phyloP scores from a whole-genome alignment of 2,329 filamentous ascomycete genomes.

The Phoma sp. region DNA sequence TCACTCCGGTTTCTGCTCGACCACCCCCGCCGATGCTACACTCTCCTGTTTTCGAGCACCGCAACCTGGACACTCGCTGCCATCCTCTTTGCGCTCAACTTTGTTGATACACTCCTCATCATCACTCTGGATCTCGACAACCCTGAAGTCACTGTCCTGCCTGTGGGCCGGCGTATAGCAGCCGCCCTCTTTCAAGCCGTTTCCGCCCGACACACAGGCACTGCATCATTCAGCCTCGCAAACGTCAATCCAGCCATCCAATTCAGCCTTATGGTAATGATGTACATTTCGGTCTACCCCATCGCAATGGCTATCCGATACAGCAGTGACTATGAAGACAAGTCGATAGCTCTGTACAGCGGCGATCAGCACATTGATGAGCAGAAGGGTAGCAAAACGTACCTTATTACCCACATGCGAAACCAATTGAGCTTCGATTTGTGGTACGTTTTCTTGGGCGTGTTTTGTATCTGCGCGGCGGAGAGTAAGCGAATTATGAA shows the following conservation, averaged over 20 bases:
- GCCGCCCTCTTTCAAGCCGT: constrained; percentile 67
- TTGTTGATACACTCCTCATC: constrained; percentile 51
- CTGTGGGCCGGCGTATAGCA: constrained; percentile 57
- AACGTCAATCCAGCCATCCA: constrained; percentile 62
- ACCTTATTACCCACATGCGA: constrained; percentile 48
- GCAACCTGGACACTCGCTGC: constrained; percentile 65
- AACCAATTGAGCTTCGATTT: constrained; percentile 54
- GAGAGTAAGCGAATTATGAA: constrained; percentile 48
- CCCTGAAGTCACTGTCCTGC: constrained; percentile 54
- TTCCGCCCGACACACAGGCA: constrained; percentile 56
- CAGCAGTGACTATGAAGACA: constrained; percentile 66
- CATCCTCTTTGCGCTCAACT: constrained; percentile 60
- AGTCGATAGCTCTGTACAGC: constrained; percentile 64
- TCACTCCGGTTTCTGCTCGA: constrained; percentile 65
- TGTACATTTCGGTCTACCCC: constrained; percentile 69
- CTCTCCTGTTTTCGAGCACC: constrained; percentile 65
- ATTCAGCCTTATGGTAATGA: constrained; percentile 67
- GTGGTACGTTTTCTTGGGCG: constrained; percentile 53
- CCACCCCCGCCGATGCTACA: constrained; percentile 68
- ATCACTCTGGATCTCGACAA: constrained; percentile 56
- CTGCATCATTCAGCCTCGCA: constrained; percentile 55
- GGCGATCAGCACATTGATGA: constrained; percentile 31
- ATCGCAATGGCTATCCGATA: constrained; percentile 67
- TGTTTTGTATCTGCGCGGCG: constrained; percentile 48
- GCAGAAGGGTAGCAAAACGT: constrained; percentile 12